These are phyloP conservation scores for Tilletia horrida DNA, from an alignment of 1,284 basidiomycete species.

Conservation along the genomic window DNA sequence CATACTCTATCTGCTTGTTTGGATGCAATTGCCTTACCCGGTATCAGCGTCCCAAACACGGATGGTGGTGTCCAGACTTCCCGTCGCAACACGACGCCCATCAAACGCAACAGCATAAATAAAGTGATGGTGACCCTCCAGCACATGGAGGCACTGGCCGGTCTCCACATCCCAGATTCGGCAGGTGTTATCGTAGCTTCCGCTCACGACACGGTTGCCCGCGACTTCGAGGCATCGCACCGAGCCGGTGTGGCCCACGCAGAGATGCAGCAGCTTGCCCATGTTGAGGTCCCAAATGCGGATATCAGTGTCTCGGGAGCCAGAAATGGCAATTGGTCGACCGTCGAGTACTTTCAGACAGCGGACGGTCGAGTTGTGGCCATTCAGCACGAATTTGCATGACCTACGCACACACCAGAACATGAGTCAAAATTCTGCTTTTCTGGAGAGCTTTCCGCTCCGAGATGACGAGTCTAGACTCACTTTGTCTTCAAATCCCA, in stretches of 20 bases:
- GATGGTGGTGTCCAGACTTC: slow-evolving; percentile 63
- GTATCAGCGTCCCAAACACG: slow-evolving; percentile 59
- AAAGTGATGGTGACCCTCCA: slow-evolving; percentile 84
- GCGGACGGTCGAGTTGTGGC: slow-evolving; percentile 86
- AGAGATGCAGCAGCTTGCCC: slow-evolving; percentile 67
- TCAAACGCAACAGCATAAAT: slow-evolving; percentile 93
- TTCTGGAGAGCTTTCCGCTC: no score
- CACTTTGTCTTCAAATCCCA: slow-evolving; percentile 74
- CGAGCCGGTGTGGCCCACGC: slow-evolving; percentile 76
- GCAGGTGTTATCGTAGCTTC: slow-evolving; percentile 77
- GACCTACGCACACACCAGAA: no score
- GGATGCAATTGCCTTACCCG: slow-evolving; percentile 70
- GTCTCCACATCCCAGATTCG: slow-evolving; percentile 53
- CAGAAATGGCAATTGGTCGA: slow-evolving; percentile 81
- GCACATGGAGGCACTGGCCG: slow-evolving; percentile 71
- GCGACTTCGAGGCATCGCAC: slow-evolving; percentile 85
- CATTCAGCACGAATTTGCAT: slow-evolving; percentile 76
- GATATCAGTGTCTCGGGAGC: slow-evolving; percentile 71
- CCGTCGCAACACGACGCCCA: slow-evolving; percentile 77
- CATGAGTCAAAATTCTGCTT: no score
- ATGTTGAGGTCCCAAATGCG: slow-evolving; percentile 89
- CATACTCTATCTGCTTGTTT: no score
- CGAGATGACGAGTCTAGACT: no score
- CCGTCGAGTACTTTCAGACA: slow-evolving; percentile 84
- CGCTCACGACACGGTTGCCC: slow-evolving; percentile 76